Evolutionary conservation across 306 rosid genomes (phyloP), one percentile per base, ranked within the genome.

Genomic region (Medicago arabica): DNA sequence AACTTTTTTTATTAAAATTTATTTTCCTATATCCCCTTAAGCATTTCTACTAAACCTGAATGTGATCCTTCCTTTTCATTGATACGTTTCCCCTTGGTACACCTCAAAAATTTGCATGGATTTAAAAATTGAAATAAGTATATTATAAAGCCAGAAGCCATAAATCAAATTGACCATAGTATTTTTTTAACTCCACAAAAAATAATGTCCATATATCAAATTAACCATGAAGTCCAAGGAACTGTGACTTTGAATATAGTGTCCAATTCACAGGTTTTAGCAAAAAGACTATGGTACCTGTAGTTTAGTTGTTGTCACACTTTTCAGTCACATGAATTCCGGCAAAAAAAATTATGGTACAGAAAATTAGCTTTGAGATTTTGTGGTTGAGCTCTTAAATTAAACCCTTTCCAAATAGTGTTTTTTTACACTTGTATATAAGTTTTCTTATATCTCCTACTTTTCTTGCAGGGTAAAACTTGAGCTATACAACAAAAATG

Each of bases 261-360:
- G 17, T 44, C 82, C 53, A 76, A 76, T 47, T 85, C 87, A 85
- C 91, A 78, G 76, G 84, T 78, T 75, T 75, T 67, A 15, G 74
- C 72, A 57, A 69, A 69, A 70, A 28, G 76, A 54, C 6, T 40
- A 61, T 14, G 39, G 38, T 40, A 59, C 73, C 54, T 58, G 1
- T 81, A 7, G 55, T 66, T 69, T 58, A 36, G 15, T 9, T 75
- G 21, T 50, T 23, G 69, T 50, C 68, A 5, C 43, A 70, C 86
- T 74, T 84, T 84, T 59, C 67, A 31, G 65, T 58, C 90, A 84
- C 88, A 82, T 87, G 90, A 82, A 79, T 28, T 67, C 75, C 79
- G 86, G 59, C 71, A 19, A 64, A 75, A 3, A 34, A 34, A 34
- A 34, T 3, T 13, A 58, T 51, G 61, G 31, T 17, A 10, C n/a